Base-by-base conservation (phyloP, 768 basidiomycete species). In the Sarcomyxa edulis region DNA sequence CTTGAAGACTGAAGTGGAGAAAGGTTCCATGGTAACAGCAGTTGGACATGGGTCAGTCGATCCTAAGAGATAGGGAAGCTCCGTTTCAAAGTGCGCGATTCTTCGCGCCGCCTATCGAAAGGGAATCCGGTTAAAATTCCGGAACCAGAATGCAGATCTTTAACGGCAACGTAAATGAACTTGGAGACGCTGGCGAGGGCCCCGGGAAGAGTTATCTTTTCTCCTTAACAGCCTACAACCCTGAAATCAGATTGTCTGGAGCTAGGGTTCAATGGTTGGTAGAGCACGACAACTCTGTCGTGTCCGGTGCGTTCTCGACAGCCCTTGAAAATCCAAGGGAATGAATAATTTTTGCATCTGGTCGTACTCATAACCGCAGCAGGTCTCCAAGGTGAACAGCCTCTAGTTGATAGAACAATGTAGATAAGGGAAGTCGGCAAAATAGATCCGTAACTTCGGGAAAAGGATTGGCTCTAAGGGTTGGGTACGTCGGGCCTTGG, bases 1-100 rank as follows among this genome's bases (percentile, higher is more conserved):
- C 77, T 81, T 79, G 80, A 80, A 77, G 81, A 81, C 81, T 81
- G 81, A 82, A 82, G 81, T 82, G 81, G 81, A 79, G 80, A 84
- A 82, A 79, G 80, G 81, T 81, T 81, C 78, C 78, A 76, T 81
- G 81, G 74, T 80, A 81, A 82, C 79, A 81, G 78, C 77, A 80
- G 78, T 82, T 82, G 81, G 74, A 81, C 79, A 81, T 76, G 80
- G 79, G 80, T 82, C 70, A 84, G 80, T 81, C 78, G 78, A 80
- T 82, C 80, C 76, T 79, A 79, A 80, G 76, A 75, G 71, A 43
- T 43, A 43, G 42, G 42, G 42, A 43, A 43, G 25, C 42, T 43
- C 42, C 42, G 74, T 78, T 78, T 78, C 64, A 78, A 78, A 75
- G 75, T 62, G 69, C 52, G 47, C 68, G 69, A 71, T 78, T 77